Evolutionary conservation across 1,284 basidiomycete species (phyloP).

Genomic region (Moesziomyces sp.): DNA sequence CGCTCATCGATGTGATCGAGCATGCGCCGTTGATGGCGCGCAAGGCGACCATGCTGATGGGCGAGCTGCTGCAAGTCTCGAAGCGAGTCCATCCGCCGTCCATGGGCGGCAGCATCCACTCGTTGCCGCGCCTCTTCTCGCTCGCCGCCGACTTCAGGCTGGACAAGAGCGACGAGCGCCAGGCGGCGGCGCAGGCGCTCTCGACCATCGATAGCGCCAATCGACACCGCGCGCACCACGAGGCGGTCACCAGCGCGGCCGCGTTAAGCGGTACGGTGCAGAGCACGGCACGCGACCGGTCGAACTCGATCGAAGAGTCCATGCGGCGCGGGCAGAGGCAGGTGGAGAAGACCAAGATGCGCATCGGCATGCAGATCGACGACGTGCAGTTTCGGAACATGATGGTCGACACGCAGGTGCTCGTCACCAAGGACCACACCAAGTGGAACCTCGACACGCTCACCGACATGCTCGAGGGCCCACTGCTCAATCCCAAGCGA

Average conservation of each 20-base stretch:
- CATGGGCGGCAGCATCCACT: conserved; percentile 82
- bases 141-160: conserved; percentile 78
- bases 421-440: conserved; percentile 85
- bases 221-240: conserved; percentile 63
- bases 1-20: conserved; percentile 60
- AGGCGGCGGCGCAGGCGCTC: conserved; percentile 84
- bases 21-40: conserved; percentile 38
- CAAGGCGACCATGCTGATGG: conserved; percentile 86
- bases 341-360: conserved; percentile 87
- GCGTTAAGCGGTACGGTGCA: conserved; percentile 24
- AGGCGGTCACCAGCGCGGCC: conserved; percentile 36
- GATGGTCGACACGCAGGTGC: conserved; percentile 73
- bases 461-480: conserved; percentile 90
- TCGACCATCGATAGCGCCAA: conserved; percentile 91
- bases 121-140: conserved; percentile 85
- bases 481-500: conserved; percentile 88
- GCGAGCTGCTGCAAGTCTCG: conserved; percentile 86
- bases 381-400: conserved; percentile 64
- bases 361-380: conserved; percentile 79
- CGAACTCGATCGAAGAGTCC: conserved; percentile 86
- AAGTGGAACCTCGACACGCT: conserved; percentile 93
- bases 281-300: conserved; percentile 70
- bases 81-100: conserved; percentile 87
- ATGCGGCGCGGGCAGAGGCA: conserved; percentile 76
- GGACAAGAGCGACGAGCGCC: conserved; percentile 71